Percentiles rank a stretch among this genome's conserved stretches.
Evolutionary conservation across 495 filamentous ascomycete genomes (phyloP).

Genomic region (Tuber indicum): DNA sequence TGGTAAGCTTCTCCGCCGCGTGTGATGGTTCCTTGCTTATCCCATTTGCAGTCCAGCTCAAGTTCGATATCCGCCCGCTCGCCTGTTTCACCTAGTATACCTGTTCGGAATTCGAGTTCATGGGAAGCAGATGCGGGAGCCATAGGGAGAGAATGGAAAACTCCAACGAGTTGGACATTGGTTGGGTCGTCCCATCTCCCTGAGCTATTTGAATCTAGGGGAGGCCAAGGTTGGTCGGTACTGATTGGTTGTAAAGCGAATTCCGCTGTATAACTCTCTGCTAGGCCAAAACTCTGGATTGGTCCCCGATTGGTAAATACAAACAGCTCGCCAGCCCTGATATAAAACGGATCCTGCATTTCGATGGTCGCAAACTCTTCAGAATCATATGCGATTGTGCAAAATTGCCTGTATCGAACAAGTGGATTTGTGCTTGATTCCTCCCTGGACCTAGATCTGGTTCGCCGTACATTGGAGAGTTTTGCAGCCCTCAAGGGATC

Average conservation of each 20-base stretch:
- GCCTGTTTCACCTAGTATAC: not conserved
- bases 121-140: slow-evolving; percentile 16
- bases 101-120: slow-evolving; percentile 23
- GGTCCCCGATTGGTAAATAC: slow-evolving; percentile 32
- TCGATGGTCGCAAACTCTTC: slow-evolving; percentile 36
- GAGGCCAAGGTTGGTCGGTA: slow-evolving; percentile 28
- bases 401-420: slow-evolving; percentile 32
- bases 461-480: not conserved
- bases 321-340: slow-evolving; percentile 38
- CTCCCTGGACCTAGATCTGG: slow-evolving; percentile 9
- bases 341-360: slow-evolving; percentile 39
- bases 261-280: slow-evolving; percentile 32
- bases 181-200: slow-evolving; percentile 26
- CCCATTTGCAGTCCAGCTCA: slow-evolving; percentile 34
- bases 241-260: slow-evolving; percentile 31
- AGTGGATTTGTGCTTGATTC: slow-evolving; percentile 20
- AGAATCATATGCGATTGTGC: slow-evolving; percentile 32
- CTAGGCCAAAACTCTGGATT: slow-evolving; percentile 29
- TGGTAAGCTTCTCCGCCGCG: slow-evolving; percentile 18
- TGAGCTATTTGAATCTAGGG: slow-evolving; percentile 12
- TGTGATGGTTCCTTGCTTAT: slow-evolving; percentile 19
- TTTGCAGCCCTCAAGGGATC: not conserved
- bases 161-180: slow-evolving; percentile 17
- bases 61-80: slow-evolving; percentile 27
- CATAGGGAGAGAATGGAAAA: slow-evolving; percentile 26